phyloP scores from a whole-genome alignment of 139 green algal species.

The Edaphochlamys debaryana region DNA sequence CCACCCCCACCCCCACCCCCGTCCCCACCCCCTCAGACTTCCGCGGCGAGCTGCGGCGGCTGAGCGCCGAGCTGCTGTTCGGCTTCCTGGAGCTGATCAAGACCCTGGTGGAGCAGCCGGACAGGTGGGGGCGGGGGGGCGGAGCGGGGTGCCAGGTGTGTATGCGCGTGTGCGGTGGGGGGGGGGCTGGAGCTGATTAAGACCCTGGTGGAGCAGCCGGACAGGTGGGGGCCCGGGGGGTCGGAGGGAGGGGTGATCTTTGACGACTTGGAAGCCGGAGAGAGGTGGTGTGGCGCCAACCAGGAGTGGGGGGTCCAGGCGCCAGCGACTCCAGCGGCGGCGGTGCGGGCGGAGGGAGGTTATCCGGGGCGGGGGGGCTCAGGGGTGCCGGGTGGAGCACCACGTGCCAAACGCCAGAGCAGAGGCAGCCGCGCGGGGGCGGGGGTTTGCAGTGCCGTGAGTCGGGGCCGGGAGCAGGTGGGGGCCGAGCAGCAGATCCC shows the following conservation, averaged over 20 bases:
- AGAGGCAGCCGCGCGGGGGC: too few relatives aligned
- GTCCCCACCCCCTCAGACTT: slow-evolving; percentile 40
- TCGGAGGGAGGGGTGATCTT: not conserved
- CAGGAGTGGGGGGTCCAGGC: too few relatives aligned
- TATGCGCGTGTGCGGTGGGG: not conserved
- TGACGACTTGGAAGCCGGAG: too few relatives aligned
- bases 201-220: slow-evolving; percentile 43
- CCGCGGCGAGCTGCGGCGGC: slow-evolving; percentile 53
- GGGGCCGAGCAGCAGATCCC: too few relatives aligned
- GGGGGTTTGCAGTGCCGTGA: too few relatives aligned
- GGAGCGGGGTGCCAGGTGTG: not conserved
- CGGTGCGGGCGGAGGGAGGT: too few relatives aligned
- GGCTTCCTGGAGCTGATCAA: slow-evolving; percentile 61
- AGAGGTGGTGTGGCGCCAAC: too few relatives aligned
- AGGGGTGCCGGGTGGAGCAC: too few relatives aligned
- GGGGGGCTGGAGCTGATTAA: slow-evolving; percentile 51
- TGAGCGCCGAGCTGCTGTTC: slow-evolving; percentile 56
- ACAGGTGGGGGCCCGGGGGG: not conserved
- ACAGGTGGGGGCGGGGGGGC: not conserved
- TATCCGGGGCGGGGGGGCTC: too few relatives aligned
- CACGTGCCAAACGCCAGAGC: too few relatives aligned
- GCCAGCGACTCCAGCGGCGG: too few relatives aligned
- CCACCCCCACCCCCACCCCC: not conserved
- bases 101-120: slow-evolving; percentile 43
- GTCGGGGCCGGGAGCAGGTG: too few relatives aligned